Base-by-base conservation (phyloP, 495 filamentous ascomycete species). In the Staphylotrichum tortipilum region DNA sequence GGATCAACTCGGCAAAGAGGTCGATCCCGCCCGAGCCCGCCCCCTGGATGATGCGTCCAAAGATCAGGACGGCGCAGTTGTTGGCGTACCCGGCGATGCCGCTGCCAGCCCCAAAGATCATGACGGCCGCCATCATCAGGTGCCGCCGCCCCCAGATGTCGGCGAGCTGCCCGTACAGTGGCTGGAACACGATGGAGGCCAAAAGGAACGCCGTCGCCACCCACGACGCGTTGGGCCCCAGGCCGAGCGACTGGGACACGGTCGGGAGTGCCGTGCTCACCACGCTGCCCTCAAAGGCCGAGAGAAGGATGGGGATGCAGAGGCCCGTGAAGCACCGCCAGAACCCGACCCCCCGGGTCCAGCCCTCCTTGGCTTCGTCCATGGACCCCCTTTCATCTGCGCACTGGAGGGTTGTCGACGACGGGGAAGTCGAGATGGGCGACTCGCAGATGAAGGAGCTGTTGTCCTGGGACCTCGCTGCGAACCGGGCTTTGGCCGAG, bases 1-100 rank as follows among this genome's bases (percentile, higher is more conserved):
- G 53, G 42, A 69, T 66, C 18, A 69, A 47, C 49, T 66, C 63
- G n/a, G 63, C 64, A 41, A 65, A 66, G 41, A 68, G 48, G 19
- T 66, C 64, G 34, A 69, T 58, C 87, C 88, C 89, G 39, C 89
- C 89, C 21, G 84, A 86, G 6, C 88, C 89, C 19, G 84, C 67
- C 41, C 89, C 89, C 61, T 95, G 89, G 33, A 94, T 70, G 0
- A 83, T 80, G 59, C 89, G 70, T 9, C 86, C 89, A 1, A 78
- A 72, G 38, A 95, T 77, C 40, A 94, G 72, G 76, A 89, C 84
- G 0, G 53, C 60, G 5, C 66, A 62, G 31, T 44, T 65, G 3
- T 46, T 53, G 7, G 69, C 61, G 12, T 44, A 54, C 2, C 69
- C 70, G 12, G 67, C 63, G 17, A 78, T 60, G 6, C 68, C 66